Evolutionary conservation across 176 grass and related monocot genomes (phyloP), one percentile per base, ranked within the genome.

Genomic region (Raddia distichophylla): DNA sequence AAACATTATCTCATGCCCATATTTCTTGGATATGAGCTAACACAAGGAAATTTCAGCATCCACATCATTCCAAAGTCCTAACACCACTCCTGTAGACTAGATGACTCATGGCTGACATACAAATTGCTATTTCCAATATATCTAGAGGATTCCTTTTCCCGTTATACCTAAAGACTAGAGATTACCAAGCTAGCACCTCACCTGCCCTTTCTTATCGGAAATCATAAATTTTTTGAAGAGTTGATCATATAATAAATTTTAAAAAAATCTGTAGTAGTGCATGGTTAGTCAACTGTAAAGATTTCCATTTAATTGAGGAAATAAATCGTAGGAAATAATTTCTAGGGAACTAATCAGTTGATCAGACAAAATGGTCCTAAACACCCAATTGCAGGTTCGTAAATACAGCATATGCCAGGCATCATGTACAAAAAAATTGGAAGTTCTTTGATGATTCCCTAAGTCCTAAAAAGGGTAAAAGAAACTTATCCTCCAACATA

Each of bases 291-390:
- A 79, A 42, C 35, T 56, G 77, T 64, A 79, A 10, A 45, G 6
- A 64, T 83, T 75, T 66, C 19, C 60, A 66, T 46, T 18, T 48
- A 74, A 46, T 55, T 45, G 48, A 74, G 56, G 40, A 40, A 13
- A 1, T 6, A 78, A 14, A 71, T 3, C 51, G 32, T 44, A 60
- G 18, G 43, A 62, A 27, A 33, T 57, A 27, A 50, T 42, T n/a
- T 16, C 32, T 18, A 12, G 37, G n/a, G 56, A 77, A 17, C 32
- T 77, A 46, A n/a, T n/a, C 57, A 53, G 44, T 45, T 85, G 54
- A 55, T 78, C 46, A 71, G 8, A 44, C 79, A 4, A 53, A n/a
- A 78, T 33, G 75, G 74, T 75, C 27, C 13, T 67, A 75, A 83
- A 6, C 43, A 67, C 27, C 13, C 57, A 75, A 83, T 10, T 52